Evolutionary conservation across 1,284 basidiomycete species (phyloP), one percentile per base, ranked within the genome.

Genomic region (Afroboletus lepidellus): DNA sequence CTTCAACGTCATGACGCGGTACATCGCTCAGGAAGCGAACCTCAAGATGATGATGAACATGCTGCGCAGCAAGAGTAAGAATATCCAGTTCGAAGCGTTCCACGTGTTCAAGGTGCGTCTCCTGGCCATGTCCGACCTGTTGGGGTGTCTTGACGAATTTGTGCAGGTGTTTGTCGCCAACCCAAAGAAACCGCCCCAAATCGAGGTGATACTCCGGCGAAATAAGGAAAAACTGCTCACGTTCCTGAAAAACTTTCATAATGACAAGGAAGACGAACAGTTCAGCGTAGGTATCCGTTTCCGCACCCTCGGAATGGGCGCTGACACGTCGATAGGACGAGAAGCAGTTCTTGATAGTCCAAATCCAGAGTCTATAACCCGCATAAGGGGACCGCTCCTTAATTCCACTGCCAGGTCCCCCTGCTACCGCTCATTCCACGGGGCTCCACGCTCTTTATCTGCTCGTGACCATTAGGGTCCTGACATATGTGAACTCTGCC

Each of bases 1-100:
- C 73, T 99, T 98, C 77, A 90, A 82, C 62, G 91, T 98, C 66
- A 99, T 99, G 96, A 98, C 96, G 1, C 82, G 87, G n/a, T 99
- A 98, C 70, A 98, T 99, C 61, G 84, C 90, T 6, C 87, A 85
- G 62, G 89, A 91, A 65, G 88, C 88, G 34, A 99, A 99, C 68
- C 80, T 99, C 56, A 98, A 98, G 84, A 92, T 96, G 84, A 98
- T 99, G 93, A 99, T 99, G 96, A 99, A 99, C 71, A 81, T 99
- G 48, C 77, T 99, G 46, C 81, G 94, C 56, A 94, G 98, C 67
- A 94, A 94, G 78, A 96, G 93, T 78, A 92, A 94, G 78, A 98
- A 99, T 71, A 99, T 99, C 49, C 96, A 99, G 72, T 99, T 98
- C 57, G 96, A 99, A 71, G 96, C 96, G 3, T 99, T 99, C 74